These are phyloP conservation scores for Martensiomyces pterosporus DNA, from an alignment of 192 early-diverging fungal species.

Conservation along the genomic window DNA sequence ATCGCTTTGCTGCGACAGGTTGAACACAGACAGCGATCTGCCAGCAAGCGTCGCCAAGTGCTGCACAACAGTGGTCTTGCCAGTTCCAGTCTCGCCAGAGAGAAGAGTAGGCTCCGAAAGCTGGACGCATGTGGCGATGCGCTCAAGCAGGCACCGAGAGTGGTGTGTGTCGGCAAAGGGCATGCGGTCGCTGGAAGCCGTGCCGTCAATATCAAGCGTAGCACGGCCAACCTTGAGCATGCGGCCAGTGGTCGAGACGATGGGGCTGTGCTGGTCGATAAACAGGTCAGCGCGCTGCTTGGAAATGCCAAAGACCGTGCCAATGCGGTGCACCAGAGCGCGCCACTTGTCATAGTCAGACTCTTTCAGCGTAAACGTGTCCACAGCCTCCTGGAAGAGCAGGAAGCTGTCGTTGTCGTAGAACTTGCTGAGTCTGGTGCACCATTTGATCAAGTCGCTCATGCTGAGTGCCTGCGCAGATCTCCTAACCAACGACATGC, in stretches of 20 bases:
- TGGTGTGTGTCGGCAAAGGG: conserved; percentile 89
- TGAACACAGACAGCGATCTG: conserved; percentile 82
- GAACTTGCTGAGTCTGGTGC: conserved; percentile 58
- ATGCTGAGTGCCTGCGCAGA: conserved; percentile 55
- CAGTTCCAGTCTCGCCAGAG: conserved; percentile 96
- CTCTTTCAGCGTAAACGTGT: conserved; percentile 84
- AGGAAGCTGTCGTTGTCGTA: conserved; percentile 20
- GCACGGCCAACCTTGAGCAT: conserved; percentile 34
- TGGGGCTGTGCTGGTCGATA: conserved; percentile 65
- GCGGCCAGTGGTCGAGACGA: conserved; percentile 33
- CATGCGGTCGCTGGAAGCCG: conserved; percentile 14
- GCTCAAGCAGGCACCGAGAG: conserved; percentile 76
- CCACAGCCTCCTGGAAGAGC: conserved; percentile 80
- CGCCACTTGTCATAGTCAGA: conserved; percentile 63
- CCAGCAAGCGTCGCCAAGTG: conserved; percentile 75
- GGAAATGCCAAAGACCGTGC: conserved; percentile 64
- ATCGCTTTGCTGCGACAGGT: conserved; percentile 95
- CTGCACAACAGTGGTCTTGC: conserved; percentile 96
- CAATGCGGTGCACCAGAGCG: conserved; percentile 58
- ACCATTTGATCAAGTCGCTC: conserved; percentile 92
- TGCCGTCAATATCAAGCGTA: neutral
- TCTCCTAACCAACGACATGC: conserved; percentile 5
- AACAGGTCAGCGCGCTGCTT: conserved; percentile 65
- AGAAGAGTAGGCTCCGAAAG: conserved; percentile 83
- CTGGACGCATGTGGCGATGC: conserved; percentile 74